A percentile compares a stretch with the other conserved stretches of the same genome.
phyloP scores from a whole-genome alignment of 371 early-diverging fungal species.

The Amoeboaphelidium occidentale region DNA sequence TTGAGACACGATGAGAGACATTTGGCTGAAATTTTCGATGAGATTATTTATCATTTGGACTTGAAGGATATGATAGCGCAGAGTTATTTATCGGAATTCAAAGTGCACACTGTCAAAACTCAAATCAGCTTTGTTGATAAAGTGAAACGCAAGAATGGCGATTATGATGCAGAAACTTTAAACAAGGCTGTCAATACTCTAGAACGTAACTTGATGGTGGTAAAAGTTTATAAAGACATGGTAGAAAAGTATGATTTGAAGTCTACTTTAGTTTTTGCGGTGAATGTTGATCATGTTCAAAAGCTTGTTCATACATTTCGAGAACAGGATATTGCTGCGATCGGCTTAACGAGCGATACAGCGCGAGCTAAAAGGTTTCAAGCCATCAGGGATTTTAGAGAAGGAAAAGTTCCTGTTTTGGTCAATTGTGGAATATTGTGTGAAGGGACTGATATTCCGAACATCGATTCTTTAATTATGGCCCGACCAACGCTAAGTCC shows the following conservation, averaged over 20 bases:
- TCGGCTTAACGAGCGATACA: background rate
- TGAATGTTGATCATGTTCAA: conserved; percentile 44
- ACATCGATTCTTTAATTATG: conserved; percentile 62
- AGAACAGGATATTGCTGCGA: conserved; percentile 22
- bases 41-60: conserved; percentile 42
- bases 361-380: conserved; percentile 26
- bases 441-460: conserved; percentile 70
- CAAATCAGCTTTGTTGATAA: conserved; percentile 19
- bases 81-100: conserved; percentile 41
- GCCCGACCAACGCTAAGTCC: conserved; percentile 59
- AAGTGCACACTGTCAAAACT: conserved; percentile 35
- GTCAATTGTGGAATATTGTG: conserved; percentile 71
- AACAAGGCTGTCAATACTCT: conserved; percentile 32
- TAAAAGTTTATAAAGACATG: conserved; percentile 30
- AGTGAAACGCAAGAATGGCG: conserved; percentile 23
- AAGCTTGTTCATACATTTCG: conserved; percentile 28
- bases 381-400: conserved; percentile 29
- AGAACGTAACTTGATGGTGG: conserved; percentile 35
- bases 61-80: conserved; percentile 59
- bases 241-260: conserved; percentile 18
- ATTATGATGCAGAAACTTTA: conserved; percentile 31
- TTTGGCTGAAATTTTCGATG: conserved; percentile 37
- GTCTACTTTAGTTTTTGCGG: conserved; percentile 66
- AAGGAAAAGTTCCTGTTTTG: conserved; percentile 40
- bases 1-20: conserved; percentile 53